Percentiles rank a stretch among this genome's conserved stretches.
Evolutionary conservation across 2,329 filamentous ascomycete genomes (phyloP).

Genomic region (Gaeumannomyces tritici): DNA sequence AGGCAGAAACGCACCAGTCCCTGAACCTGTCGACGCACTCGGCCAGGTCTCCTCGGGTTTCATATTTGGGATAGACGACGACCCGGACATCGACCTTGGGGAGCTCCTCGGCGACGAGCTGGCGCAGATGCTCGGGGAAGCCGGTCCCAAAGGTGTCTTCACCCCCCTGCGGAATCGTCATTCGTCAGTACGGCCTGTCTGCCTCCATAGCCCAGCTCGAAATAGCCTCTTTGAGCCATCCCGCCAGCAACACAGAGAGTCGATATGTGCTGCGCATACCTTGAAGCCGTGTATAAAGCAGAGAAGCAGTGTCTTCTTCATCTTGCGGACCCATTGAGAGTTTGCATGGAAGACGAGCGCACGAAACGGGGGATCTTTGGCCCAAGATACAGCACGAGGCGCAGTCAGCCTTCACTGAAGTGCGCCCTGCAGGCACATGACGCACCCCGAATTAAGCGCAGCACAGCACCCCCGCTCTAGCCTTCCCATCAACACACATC

Average conservation of each 20-base stretch:
- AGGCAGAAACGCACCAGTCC: slow-evolving; percentile 50
- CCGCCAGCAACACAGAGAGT: neutral
- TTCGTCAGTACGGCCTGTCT: neutral
- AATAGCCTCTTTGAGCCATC: neutral
- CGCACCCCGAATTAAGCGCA: too few species aligned
- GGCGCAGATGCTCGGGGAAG: slow-evolving; percentile 65
- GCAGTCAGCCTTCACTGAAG: neutral
- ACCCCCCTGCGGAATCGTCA: slow-evolving; percentile 43
- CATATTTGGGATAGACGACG: slow-evolving; percentile 70
- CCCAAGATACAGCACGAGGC: neutral
- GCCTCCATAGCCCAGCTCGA: neutral
- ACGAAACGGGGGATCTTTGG: neutral
- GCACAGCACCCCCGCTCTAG: neutral
- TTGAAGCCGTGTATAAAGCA: slow-evolving; percentile 90
- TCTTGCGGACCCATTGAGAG: slow-evolving; percentile 24
- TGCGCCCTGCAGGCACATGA: too few species aligned
- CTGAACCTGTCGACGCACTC: slow-evolving; percentile 65
- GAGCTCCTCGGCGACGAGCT: slow-evolving; percentile 53
- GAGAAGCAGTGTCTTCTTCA: slow-evolving; percentile 70
- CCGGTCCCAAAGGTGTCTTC: slow-evolving; percentile 65
- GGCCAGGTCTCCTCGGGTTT: slow-evolving; percentile 68
- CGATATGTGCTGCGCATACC: slow-evolving; percentile 25
- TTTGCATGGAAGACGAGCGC: neutral
- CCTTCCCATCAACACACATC: neutral
- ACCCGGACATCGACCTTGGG: slow-evolving; percentile 59